Evolutionary conservation across 2,329 filamentous ascomycete genomes (phyloP), one percentile per base, ranked within the genome.

Genomic region (Fusarium chlamydosporum): DNA sequence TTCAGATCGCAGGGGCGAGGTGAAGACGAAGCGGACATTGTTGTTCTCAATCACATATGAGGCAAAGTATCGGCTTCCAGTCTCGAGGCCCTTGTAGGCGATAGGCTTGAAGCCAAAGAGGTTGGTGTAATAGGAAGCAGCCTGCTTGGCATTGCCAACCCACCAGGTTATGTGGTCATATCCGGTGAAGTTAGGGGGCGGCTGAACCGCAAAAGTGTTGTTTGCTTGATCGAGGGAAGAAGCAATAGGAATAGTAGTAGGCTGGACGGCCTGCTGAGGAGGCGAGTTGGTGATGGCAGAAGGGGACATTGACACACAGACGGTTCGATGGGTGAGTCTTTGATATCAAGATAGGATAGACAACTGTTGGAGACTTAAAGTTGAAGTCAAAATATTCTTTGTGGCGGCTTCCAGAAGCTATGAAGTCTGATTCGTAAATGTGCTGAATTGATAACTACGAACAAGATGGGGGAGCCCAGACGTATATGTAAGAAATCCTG

Each of bases 161-260:
- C 93, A 97, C 94, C 94, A 97, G 72, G 93, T 94, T 58, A 97
- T 88, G 80, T 97, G 92, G 81, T 97, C 93, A 79, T 97, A 97
- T 76, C 93, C 94, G 65, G 88, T 88, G 82, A 97, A 94, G 77
- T 85, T 86, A 74, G 80, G 65, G 73, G 82, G 73, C 73, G 84
- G 81, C 73, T 86, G 83, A 46, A 88, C 82, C 64, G 85, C 83
- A 73, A 83, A 86, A 42, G 52, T 60, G 73, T 83, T 83, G 74
- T 86, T 86, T 61, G 79, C 76, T 42, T 77, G 74, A 40, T 77
- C 72, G 56, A 79, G 76, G 43, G 80, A 75, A 54, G 70, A 46
- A 61, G 46, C 58, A 51, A 60, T 51, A 43, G 81, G 69, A 58
- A 68, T 26, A 52, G 80, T 64, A 45, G 80, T 76, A 58, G 70